A percentile compares a stretch with the other conserved stretches of the same genome.
Evolutionary conservation across 2,329 filamentous ascomycete species (phyloP).

Genomic region (Pseudogymnoascus sp.): DNA sequence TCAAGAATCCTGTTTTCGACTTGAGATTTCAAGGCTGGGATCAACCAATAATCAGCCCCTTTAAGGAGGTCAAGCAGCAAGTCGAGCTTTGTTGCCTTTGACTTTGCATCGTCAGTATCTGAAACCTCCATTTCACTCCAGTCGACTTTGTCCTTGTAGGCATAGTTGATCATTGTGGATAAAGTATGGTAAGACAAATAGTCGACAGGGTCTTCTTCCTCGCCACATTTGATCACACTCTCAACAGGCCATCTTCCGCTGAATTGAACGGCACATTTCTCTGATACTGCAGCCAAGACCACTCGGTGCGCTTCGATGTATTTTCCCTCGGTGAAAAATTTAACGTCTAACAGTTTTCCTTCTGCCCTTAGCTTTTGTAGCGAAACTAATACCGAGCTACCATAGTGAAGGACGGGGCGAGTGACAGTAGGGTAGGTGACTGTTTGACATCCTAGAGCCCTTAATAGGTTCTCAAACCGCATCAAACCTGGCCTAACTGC

Average conservation of each 20-base stretch:
- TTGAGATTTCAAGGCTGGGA: constrained; percentile 15
- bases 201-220: too few species aligned
- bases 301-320: not conserved
- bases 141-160: constrained; percentile 19
- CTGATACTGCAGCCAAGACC: too few species aligned
- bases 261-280: too few species aligned
- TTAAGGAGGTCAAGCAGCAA: constrained; percentile 20
- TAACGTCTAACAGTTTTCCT: not conserved
- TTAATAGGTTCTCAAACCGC: too few species aligned
- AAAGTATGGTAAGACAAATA: too few species aligned
- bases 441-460: too few species aligned
- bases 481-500: too few species aligned
- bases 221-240: too few species aligned
- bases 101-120: constrained; percentile 12
- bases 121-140: constrained; percentile 19
- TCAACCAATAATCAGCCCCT: constrained; percentile 20
- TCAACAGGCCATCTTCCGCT: too few species aligned
- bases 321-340: not conserved
- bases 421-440: too few species aligned
- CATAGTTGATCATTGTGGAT: constrained; percentile 19
- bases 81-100: constrained; percentile 16
- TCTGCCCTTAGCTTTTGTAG: not conserved
- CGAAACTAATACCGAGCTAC: constrained; percentile 4
- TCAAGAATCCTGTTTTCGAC: constrained; percentile 16
- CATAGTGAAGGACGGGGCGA: not conserved